Evolutionary conservation across 495 filamentous ascomycete species (phyloP).

Genomic region (Podospora comata): DNA sequence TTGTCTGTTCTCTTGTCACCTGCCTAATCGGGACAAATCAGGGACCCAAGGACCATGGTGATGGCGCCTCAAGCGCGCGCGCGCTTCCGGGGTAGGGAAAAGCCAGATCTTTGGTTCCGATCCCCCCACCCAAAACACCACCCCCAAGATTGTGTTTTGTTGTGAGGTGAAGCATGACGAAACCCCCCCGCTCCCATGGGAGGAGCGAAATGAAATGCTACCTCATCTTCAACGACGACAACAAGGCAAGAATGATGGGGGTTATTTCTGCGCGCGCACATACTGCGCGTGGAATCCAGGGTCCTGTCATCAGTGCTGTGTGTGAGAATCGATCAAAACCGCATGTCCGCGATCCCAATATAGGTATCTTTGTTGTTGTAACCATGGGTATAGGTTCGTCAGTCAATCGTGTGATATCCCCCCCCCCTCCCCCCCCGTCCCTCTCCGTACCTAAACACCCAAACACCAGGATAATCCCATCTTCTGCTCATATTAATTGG

Average conservation of each 20-base stretch:
- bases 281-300: background rate
- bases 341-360: background rate
- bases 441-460: too few species aligned
- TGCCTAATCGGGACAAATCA: conserved; percentile 3
- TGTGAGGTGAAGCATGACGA: background rate
- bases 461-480: background rate
- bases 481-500: conserved; percentile 1
- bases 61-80: conserved; percentile 1
- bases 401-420: background rate
- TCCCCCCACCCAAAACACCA: background rate
- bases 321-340: background rate
- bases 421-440: too few species aligned
- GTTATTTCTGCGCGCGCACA: background rate
- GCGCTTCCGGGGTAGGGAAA: too few species aligned
- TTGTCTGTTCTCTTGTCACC: background rate
- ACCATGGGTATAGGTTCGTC: background rate
- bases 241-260: background rate
- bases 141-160: too few species aligned
- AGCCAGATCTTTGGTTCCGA: conserved; percentile 4
- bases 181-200: background rate
- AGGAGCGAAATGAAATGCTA: conserved; percentile 1
- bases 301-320: background rate
- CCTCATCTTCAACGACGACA: background rate
- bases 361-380: background rate
- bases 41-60: conserved; percentile 2